Conservation (phyloP, 176 grass and related monocot genomes). For the Triticum turgidum region DNA sequence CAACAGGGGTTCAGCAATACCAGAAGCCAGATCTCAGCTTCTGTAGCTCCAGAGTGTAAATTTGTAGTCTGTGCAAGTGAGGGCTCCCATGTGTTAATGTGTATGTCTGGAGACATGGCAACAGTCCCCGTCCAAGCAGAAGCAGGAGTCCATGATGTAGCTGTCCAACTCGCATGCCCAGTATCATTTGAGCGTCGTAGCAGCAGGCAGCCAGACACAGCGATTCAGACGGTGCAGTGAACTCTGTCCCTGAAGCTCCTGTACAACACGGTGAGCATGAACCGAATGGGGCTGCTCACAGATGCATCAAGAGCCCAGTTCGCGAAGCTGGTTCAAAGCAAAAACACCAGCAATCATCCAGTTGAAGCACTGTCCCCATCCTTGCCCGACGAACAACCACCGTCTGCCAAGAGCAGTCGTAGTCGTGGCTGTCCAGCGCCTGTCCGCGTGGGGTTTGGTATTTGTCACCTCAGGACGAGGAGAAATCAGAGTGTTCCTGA, state of each 20-base stretch:
- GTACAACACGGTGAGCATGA: constrained; percentile 26
- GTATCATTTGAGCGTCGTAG: constrained; percentile 28
- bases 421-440: constrained; percentile 33
- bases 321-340: background rate
- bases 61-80: constrained; percentile 81
- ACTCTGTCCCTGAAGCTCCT: constrained; percentile 18
- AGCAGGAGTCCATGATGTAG: constrained; percentile 59
- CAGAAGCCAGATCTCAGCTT: constrained; percentile 87
- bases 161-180: constrained; percentile 67
- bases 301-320: constrained; percentile 14
- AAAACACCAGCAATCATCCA: constrained; percentile 16
- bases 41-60: constrained; percentile 66
- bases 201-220: constrained; percentile 32
- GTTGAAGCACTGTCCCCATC: constrained; percentile 22
- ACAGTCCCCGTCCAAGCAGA: constrained; percentile 45
- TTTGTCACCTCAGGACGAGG: constrained; percentile 78
- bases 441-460: constrained; percentile 76
- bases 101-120: constrained; percentile 85
- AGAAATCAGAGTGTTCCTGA: constrained; percentile 70
- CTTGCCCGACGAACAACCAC: constrained; percentile 51
- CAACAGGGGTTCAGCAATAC: constrained; percentile 71
- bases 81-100: constrained; percentile 55
- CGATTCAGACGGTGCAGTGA: constrained; percentile 41
- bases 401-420: constrained; percentile 47
- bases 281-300: constrained; percentile 29